Evolutionary conservation across 495 filamentous ascomycete species (phyloP).

Genomic region (Haplographium delicatum): DNA sequence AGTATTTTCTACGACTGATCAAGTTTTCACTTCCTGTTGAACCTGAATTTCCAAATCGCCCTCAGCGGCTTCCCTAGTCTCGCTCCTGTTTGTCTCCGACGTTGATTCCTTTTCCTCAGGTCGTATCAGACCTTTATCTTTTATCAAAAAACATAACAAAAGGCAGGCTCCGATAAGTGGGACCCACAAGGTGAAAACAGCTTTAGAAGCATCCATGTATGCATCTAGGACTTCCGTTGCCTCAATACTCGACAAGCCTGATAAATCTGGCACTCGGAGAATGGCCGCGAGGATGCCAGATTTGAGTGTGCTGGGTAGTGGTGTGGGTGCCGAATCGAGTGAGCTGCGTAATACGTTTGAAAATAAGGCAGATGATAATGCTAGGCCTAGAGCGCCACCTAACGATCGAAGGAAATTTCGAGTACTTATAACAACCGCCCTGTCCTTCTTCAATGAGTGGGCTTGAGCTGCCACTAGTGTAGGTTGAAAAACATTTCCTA

Average conservation of each 20-base stretch:
- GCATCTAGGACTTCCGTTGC: slow-evolving; percentile 36
- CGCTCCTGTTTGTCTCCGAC: slow-evolving; percentile 7
- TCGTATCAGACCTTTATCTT: slow-evolving; percentile 48
- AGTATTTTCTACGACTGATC: not conserved
- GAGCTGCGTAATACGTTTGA: slow-evolving; percentile 41
- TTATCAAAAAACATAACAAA: slow-evolving; percentile 45
- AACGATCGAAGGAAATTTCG: slow-evolving; percentile 60
- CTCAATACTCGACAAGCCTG: slow-evolving; percentile 5
- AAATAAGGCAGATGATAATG: slow-evolving; percentile 53
- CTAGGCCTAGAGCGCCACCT: slow-evolving; percentile 55
- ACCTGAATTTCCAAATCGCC: slow-evolving; percentile 19
- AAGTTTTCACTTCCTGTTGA: slow-evolving; percentile 2
- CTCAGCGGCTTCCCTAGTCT: slow-evolving; percentile 10
- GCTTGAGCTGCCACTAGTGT: slow-evolving; percentile 58
- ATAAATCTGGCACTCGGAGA: slow-evolving; percentile 21
- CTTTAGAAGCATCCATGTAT: slow-evolving; percentile 46
- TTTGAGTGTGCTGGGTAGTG: slow-evolving; percentile 38
- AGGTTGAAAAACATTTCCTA: slow-evolving; percentile 58
- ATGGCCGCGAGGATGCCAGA: slow-evolving; percentile 21
- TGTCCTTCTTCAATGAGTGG: slow-evolving; percentile 50
- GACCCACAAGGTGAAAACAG: slow-evolving; percentile 50
- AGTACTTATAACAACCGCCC: slow-evolving; percentile 56
- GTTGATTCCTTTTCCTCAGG: slow-evolving; percentile 34
- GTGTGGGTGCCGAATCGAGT: slow-evolving; percentile 12
- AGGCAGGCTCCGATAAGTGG: slow-evolving; percentile 51